Evolutionary conservation across 352 stramenopile species (phyloP).

Genomic region (Phytophthora citrophthora): DNA sequence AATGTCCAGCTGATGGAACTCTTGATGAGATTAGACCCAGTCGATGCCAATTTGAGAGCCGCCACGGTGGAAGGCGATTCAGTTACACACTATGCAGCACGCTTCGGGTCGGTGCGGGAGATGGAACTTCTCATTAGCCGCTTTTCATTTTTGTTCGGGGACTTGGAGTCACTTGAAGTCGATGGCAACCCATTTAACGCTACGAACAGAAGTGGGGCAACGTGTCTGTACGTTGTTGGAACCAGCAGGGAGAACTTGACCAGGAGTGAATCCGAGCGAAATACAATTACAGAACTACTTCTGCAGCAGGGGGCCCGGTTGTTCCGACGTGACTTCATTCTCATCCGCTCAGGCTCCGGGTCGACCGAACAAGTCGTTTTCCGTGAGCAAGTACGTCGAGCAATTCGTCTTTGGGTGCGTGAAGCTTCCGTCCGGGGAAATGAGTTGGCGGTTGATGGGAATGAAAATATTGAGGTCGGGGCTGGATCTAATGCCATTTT

Average conservation of each 20-base stretch:
- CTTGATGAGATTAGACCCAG: constrained; percentile 11
- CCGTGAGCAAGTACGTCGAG: constrained; percentile 23
- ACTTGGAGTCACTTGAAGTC: constrained; percentile 5
- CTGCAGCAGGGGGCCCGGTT: constrained; percentile 19
- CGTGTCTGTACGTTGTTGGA: constrained; percentile 12
- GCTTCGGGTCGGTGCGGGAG: constrained; percentile 7
- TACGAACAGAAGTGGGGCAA: not conserved
- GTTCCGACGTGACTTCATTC: constrained; percentile 9
- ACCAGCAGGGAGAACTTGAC: not conserved
- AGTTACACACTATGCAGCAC: constrained; percentile 17
- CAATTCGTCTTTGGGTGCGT: constrained; percentile 9
- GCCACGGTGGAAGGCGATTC: not conserved
- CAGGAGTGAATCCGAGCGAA: not conserved
- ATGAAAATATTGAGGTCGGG: not conserved
- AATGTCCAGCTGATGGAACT: constrained; percentile 22
- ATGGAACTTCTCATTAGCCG: constrained; percentile 10
- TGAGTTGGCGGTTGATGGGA: not conserved
- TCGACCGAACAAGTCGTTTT: constrained; percentile 2
- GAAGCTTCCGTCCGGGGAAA: constrained; percentile 1
- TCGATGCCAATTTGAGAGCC: constrained; percentile 3
- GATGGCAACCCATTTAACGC: constrained; percentile 10
- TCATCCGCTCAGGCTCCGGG: not conserved
- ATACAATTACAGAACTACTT: constrained; percentile 19
- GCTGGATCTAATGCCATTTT: constrained; percentile 1
- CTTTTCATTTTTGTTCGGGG: not conserved